Conservation (phyloP, 139 green algal genomes). For the Chlamydomonas sp. region DNA sequence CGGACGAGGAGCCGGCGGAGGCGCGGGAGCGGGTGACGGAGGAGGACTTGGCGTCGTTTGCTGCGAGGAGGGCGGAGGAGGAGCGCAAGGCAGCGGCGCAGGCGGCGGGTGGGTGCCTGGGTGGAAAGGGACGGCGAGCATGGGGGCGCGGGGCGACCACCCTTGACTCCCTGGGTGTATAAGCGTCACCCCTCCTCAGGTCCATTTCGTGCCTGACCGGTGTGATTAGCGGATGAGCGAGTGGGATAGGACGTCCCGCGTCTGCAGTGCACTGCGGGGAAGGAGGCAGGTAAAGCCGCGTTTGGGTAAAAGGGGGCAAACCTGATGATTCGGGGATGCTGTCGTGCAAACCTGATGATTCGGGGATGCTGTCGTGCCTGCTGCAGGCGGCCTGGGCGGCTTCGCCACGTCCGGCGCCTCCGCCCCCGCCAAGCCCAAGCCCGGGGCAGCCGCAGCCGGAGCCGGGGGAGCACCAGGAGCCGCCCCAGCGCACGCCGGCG, state of each 20-base stretch:
- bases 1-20: conserved; percentile 61
- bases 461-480: not conserved
- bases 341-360: no score
- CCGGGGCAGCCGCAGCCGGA: not conserved
- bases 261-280: no score
- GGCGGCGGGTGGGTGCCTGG: not conserved
- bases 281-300: no score
- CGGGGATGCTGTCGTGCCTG: no score
- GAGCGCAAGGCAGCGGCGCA: conserved; percentile 46
- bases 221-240: no score
- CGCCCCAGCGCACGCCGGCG: not conserved
- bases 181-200: no score
- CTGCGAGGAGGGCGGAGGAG: conserved; percentile 37
- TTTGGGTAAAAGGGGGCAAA: no score
- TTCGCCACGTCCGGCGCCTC: conserved; percentile 32
- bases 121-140: not conserved
- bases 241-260: no score
- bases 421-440: conserved; percentile 14
- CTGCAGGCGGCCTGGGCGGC: conserved; percentile 46
- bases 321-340: no score
- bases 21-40: conserved; percentile 55
- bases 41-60: conserved; percentile 49
- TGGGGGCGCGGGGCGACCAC: not conserved
- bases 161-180: not conserved
- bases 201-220: no score